Percentiles rank a stretch among this genome's conserved stretches.
Evolutionary conservation across 176 grass and related monocot genomes (phyloP).

Genomic region (Triticum dicoccoides): DNA sequence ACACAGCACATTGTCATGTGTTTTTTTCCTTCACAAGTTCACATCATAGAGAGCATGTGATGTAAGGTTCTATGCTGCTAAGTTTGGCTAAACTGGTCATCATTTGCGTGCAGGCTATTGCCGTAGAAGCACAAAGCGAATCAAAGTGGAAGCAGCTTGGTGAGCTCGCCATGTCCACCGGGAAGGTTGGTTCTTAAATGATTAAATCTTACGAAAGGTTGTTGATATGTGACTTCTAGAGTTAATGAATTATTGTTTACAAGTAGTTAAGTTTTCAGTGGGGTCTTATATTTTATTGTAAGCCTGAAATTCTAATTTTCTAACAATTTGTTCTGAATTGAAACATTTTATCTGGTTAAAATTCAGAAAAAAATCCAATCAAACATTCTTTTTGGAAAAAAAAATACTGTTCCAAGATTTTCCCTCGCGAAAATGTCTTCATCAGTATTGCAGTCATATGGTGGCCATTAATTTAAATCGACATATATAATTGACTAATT

Average conservation of each 20-base stretch:
- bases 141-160: constrained; percentile 99
- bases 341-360: neutral
- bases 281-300: neutral
- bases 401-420: neutral
- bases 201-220: neutral
- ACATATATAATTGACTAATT: neutral
- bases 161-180: constrained; percentile 84
- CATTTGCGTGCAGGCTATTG: constrained; percentile 64
- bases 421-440: neutral
- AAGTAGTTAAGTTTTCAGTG: neutral
- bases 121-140: constrained; percentile 86
- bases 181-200: constrained; percentile 63
- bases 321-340: constrained; percentile 7
- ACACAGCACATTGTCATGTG: constrained; percentile 1
- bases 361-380: neutral
- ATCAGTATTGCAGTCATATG: neutral
- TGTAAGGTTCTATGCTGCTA: neutral
- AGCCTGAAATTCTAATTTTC: constrained; percentile 2
- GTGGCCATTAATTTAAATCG: neutral
- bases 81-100: neutral
- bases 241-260: neutral
- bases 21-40: neutral
- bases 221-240: neutral
- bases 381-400: neutral
- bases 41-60: constrained; percentile 15